Evolutionary conservation across 208 protist species (phyloP).

Genomic region (Leishmania gerbilli): DNA sequence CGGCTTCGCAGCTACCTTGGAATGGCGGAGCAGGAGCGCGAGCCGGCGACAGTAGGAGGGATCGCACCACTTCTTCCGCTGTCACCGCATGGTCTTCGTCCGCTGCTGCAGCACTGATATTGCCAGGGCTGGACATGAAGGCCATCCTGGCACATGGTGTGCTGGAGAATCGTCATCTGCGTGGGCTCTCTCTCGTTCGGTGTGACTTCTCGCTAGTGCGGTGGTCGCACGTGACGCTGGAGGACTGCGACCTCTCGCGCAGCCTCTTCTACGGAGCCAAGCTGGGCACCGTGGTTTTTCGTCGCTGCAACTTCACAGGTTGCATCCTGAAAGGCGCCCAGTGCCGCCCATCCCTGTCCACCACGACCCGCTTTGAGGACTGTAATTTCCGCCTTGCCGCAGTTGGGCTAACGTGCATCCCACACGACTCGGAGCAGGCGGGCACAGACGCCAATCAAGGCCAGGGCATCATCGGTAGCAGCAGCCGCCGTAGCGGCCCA

Average conservation of each 20-base stretch:
- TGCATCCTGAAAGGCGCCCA: constrained; percentile 46
- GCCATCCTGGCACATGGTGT: constrained; percentile 47
- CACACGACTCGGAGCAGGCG: not conserved
- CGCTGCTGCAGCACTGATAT: constrained; percentile 40
- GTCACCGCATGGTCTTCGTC: constrained; percentile 14
- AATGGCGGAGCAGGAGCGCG: not conserved
- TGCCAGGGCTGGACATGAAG: constrained; percentile 67
- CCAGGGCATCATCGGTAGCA: not conserved
- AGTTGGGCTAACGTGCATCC: constrained; percentile 32
- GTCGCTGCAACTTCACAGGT: constrained; percentile 61
- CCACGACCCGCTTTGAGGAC: constrained; percentile 43
- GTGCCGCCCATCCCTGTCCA: constrained; percentile 3
- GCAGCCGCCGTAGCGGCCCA: not conserved
- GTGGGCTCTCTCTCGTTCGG: constrained; percentile 39
- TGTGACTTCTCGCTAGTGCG: constrained; percentile 61
- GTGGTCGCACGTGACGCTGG: constrained; percentile 39
- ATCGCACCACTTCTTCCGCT: not conserved
- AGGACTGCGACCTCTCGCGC: constrained; percentile 58
- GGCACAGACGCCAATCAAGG: not conserved
- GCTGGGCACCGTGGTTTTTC: constrained; percentile 47
- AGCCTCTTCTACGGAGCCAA: constrained; percentile 53
- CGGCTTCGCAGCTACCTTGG: not conserved
- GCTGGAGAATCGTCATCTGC: constrained; percentile 34
- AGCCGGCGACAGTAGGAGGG: not conserved
- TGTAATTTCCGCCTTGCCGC: constrained; percentile 62